Conservation (phyloP, 208 protist genomes). For the Trypanosomatidae sp. region DNA sequence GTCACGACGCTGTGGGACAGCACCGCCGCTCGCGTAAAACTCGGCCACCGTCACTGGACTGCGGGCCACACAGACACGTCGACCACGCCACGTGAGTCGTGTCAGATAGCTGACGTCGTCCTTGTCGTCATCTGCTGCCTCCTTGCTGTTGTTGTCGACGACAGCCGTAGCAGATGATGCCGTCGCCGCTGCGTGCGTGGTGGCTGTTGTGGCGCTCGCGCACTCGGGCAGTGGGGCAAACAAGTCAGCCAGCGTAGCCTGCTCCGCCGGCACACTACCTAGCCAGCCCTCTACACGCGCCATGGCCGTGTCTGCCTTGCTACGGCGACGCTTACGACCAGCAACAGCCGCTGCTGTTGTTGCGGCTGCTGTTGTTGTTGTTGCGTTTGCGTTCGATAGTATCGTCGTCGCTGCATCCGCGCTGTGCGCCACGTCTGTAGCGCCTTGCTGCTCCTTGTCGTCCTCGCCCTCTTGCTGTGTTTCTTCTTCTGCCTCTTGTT, state of each 20-base stretch:
- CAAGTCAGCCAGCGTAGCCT: constrained; percentile 16
- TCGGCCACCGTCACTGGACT: constrained; percentile 40
- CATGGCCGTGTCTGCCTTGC: too few relatives aligned
- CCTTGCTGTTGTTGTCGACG: not conserved
- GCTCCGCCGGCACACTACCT: too few relatives aligned
- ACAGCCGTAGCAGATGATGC: not conserved
- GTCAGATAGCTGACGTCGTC: constrained; percentile 17
- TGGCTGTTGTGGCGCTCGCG: not conserved
- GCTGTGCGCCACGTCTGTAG: too few relatives aligned
- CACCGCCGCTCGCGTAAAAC: constrained; percentile 37
- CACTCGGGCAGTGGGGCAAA: constrained; percentile 1
- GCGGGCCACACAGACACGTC: constrained; percentile 19
- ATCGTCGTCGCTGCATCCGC: too few relatives aligned
- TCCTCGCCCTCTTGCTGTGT: constrained; percentile 1
- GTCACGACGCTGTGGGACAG: constrained; percentile 21
- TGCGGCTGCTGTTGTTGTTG: too few relatives aligned
- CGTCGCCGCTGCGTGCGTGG: too few relatives aligned
- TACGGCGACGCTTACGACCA: too few relatives aligned
- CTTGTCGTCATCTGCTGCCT: constrained; percentile 3
- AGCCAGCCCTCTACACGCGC: too few relatives aligned
- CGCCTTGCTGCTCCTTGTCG: not conserved
- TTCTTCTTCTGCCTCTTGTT: not conserved
- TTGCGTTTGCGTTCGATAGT: too few relatives aligned
- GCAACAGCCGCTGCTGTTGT: too few relatives aligned
- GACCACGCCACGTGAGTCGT: constrained; percentile 15